Evolutionary conservation across 495 filamentous ascomycete species (phyloP).

Genomic region (Xylaria castorea): DNA sequence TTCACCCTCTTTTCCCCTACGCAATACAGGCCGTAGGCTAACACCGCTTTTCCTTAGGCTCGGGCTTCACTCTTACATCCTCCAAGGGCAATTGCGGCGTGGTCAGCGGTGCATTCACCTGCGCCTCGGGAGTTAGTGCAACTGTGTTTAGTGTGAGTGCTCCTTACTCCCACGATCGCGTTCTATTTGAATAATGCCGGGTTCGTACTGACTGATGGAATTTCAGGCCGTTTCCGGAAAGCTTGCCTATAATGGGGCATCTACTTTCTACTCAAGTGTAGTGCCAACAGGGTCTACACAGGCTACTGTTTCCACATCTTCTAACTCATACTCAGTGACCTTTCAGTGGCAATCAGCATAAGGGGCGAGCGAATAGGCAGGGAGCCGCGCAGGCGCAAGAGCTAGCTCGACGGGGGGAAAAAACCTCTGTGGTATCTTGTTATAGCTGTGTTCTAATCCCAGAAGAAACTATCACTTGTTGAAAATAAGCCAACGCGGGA

Average conservation of each 20-base stretch:
- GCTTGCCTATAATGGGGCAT: slow-evolving; percentile 54
- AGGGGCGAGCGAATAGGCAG: not conserved
- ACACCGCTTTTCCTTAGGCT: slow-evolving; percentile 34
- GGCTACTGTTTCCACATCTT: slow-evolving; percentile 39
- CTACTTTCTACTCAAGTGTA: slow-evolving; percentile 62
- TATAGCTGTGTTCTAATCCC: not conserved
- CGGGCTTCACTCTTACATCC: slow-evolving; percentile 61
- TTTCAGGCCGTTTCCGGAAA: slow-evolving; percentile 44
- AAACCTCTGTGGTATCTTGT: not conserved
- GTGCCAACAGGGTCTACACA: slow-evolving; percentile 58
- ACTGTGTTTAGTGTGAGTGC: slow-evolving; percentile 56
- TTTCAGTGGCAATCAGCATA: slow-evolving; percentile 40
- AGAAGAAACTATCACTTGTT: not conserved
- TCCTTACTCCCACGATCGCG: not conserved
- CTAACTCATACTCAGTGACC: slow-evolving; percentile 36
- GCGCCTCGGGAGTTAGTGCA: slow-evolving; percentile 51
- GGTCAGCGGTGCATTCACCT: slow-evolving; percentile 53
- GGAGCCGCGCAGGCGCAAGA: not conserved
- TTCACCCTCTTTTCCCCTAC: not conserved
- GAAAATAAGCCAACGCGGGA: not conserved
- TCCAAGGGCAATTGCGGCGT: slow-evolving; percentile 63
- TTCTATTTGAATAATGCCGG: not conserved
- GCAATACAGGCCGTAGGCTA: not conserved
- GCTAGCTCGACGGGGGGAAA: not conserved
- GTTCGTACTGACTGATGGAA: not conserved